These are phyloP conservation scores for Nymphaea colorata DNA, from an alignment of 164 flowering plant species.

Conservation along the genomic window DNA sequence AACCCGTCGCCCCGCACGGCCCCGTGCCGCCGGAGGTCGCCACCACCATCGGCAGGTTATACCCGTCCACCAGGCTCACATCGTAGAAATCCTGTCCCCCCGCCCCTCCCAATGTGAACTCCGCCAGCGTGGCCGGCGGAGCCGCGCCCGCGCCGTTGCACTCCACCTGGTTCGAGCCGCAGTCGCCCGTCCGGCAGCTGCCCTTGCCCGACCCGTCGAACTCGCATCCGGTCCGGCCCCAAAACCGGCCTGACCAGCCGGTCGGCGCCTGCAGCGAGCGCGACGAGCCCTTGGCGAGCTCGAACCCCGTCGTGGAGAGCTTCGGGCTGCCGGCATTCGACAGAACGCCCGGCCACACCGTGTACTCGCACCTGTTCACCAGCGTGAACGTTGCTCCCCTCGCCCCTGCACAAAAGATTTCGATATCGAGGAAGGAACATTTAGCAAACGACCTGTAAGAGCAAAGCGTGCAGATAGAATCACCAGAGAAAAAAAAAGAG, in stretches of 20 bases:
- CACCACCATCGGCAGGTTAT: conserved; percentile 53
- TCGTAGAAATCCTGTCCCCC: conserved; percentile 64
- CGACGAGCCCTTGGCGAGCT: conserved; percentile 36
- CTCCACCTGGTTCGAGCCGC: conserved; percentile 56
- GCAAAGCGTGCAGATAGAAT: background rate
- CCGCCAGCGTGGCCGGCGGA: conserved; percentile 88
- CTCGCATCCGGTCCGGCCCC: conserved; percentile 80
- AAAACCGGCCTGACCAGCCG: conserved; percentile 89
- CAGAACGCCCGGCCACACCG: conserved; percentile 85
- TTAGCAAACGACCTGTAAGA: background rate
- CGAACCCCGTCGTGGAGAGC: conserved; percentile 60
- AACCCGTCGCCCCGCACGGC: conserved; percentile 40
- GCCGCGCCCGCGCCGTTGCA: conserved; percentile 73
- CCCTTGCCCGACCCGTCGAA: conserved; percentile 50
- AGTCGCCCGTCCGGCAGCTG: conserved; percentile 65
- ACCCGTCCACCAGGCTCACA: conserved; percentile 74
- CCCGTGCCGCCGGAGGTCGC: conserved; percentile 40
- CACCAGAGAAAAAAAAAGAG: background rate
- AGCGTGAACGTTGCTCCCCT: conserved; percentile 61
- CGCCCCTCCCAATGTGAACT: conserved; percentile 58
- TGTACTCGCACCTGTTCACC: conserved; percentile 61
- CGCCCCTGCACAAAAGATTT: conserved; percentile 17
- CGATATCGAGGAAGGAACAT: background rate
- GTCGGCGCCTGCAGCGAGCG: conserved; percentile 54
- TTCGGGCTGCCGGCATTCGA: conserved; percentile 47